Conservation (phyloP, 441 rosid species). For the Syzygium syzygioides region DNA sequence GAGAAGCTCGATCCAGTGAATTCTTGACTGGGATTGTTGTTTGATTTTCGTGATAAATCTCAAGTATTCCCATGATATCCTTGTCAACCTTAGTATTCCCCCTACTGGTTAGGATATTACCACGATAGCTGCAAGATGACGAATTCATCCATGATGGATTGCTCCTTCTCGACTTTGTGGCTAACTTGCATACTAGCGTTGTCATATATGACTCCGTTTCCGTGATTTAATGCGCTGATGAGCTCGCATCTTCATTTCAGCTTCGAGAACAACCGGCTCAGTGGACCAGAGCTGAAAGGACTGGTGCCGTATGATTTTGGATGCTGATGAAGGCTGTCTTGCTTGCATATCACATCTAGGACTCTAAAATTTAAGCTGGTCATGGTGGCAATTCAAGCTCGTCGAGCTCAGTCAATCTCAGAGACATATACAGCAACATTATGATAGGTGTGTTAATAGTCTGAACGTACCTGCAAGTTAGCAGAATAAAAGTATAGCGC, state of each 20-base stretch:
- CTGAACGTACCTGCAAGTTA: background rate
- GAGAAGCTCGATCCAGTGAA: background rate
- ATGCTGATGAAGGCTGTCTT: slow-evolving; percentile 33
- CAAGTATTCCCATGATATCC: background rate
- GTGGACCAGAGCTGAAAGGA: slow-evolving; percentile 74
- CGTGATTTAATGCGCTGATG: background rate
- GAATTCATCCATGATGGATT: background rate
- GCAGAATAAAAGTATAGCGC: background rate
- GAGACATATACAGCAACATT: background rate
- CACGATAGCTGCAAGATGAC: background rate
- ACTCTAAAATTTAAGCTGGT: background rate
- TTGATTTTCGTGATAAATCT: background rate
- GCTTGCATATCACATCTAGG: background rate
- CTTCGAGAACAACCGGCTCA: slow-evolving; percentile 49
- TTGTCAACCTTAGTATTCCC: background rate
- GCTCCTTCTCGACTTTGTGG: background rate
- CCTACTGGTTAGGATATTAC: background rate
- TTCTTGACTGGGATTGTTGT: background rate
- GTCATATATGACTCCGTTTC: background rate
- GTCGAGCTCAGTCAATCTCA: background rate
- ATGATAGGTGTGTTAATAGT: background rate
- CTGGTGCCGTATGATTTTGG: slow-evolving; percentile 64
- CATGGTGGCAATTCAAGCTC: background rate
- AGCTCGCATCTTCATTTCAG: slow-evolving; percentile 24
- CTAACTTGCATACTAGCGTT: background rate